These are phyloP conservation scores for Pythium aristosporum DNA, from an alignment of 352 stramenopile genomes.

Conservation along the genomic window DNA sequence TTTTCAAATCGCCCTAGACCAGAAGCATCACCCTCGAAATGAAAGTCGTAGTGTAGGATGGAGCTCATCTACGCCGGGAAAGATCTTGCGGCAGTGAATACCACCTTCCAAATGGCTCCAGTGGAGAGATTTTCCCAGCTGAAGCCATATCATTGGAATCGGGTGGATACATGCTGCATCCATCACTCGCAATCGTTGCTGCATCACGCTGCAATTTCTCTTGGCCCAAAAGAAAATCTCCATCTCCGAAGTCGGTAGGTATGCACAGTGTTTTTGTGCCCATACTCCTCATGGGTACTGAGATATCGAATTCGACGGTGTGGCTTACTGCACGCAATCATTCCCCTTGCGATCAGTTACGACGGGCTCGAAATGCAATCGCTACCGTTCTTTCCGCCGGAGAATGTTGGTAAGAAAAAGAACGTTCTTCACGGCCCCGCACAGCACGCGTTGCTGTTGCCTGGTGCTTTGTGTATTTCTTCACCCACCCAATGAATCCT, in stretches of 20 bases:
- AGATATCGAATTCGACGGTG: not conserved
- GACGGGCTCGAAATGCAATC: no score
- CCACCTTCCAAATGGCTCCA: no score
- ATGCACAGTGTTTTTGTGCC: no score
- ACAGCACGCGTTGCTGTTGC: not conserved
- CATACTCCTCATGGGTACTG: not conserved
- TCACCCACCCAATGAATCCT: not conserved
- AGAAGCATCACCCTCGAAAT: no score
- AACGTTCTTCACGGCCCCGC: not conserved
- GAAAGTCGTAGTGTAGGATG: no score
- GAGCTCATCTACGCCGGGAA: no score
- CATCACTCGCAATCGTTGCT: no score
- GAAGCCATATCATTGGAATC: no score
- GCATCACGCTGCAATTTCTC: not conserved
- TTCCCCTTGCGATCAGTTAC: not conserved
- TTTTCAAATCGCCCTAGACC: no score
- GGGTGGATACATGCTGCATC: no score
- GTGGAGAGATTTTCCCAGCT: no score
- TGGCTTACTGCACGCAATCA: not conserved
- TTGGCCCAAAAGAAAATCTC: not conserved
- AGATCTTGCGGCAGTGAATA: no score
- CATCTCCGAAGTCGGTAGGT: not conserved
- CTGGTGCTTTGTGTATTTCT: not conserved
- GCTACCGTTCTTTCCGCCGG: not conserved
- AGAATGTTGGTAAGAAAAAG: not conserved